These are phyloP conservation scores for Bothriochloa decipiens DNA, from an alignment of 176 grass and related monocot species.

Conservation along the genomic window DNA sequence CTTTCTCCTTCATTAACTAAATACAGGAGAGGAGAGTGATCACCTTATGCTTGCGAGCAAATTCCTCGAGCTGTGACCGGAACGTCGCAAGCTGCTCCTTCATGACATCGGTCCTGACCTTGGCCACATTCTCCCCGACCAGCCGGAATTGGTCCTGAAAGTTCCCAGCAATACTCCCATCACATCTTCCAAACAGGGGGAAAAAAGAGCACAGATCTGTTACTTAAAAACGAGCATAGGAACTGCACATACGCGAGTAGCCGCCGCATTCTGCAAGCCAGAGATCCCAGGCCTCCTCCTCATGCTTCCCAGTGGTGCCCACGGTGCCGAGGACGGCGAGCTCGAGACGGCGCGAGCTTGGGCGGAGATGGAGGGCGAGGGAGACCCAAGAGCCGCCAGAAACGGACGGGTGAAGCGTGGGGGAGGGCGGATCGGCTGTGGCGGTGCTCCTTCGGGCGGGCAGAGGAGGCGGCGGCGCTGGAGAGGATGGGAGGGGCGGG, in stretches of 20 bases:
- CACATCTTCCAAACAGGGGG: background rate
- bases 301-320: background rate
- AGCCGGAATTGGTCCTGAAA: constrained; percentile 79
- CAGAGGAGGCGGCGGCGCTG: background rate
- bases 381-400: background rate
- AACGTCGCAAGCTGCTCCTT: constrained; percentile 90
- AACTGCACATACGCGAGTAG: constrained; percentile 53
- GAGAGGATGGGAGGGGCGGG: too few species aligned
- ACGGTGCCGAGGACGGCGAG: background rate
- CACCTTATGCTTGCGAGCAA: constrained; percentile 95
- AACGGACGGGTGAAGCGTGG: background rate
- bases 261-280: constrained; percentile 56
- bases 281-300: constrained; percentile 54
- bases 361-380: background rate
- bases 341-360: background rate
- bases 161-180: background rate
- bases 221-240: background rate
- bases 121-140: constrained; percentile 92
- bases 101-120: constrained; percentile 94
- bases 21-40: constrained; percentile 7
- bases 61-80: constrained; percentile 85
- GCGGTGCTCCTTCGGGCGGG: background rate
- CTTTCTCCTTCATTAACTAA: background rate
- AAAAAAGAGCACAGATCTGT: background rate
- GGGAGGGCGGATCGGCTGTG: background rate